These are phyloP conservation scores for Pezicula radicicola DNA, from an alignment of 2,329 filamentous ascomycete species.

Conservation along the genomic window DNA sequence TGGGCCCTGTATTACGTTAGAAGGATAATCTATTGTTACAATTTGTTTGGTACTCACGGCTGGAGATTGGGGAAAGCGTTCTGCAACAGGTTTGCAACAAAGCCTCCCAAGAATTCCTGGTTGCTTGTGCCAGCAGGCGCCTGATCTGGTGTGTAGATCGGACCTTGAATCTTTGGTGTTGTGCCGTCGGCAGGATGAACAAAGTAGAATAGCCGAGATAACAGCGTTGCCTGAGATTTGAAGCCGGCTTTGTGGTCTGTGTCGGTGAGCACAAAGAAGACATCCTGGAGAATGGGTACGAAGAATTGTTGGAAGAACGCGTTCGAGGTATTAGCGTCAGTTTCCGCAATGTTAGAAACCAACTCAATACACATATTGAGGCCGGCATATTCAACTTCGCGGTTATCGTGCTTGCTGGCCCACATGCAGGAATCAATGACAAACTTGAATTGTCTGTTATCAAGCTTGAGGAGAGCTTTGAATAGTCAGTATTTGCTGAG, in stretches of 20 bases:
- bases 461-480: conserved; percentile 79
- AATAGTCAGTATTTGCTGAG: conserved; percentile 8
- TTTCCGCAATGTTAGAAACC: conserved; percentile 95
- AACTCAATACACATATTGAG: conserved; percentile 98
- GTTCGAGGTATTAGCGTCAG: conserved; percentile 80
- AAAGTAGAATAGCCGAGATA: conserved; percentile 95
- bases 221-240: conserved; percentile 92
- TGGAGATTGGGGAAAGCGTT: conserved; percentile 94
- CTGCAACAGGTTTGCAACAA: conserved; percentile 79
- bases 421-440: conserved; percentile 99
- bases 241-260: conserved; percentile 98
- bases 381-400: conserved; percentile 92
- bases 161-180: conserved; percentile 83
- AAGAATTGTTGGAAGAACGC: conserved; percentile 99
- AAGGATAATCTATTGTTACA: background rate
- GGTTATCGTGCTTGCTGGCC: conserved; percentile 99
- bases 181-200: conserved; percentile 69
- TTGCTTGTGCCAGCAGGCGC: conserved; percentile 81
- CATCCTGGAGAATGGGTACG: conserved; percentile 90
- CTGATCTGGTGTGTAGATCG: conserved; percentile 83
- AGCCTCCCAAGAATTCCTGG: conserved; percentile 84
- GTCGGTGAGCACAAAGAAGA: conserved; percentile 97
- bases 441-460: conserved; percentile 97
- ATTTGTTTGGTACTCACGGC: conserved; percentile 56
- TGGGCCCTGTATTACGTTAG: conserved; percentile 61